These are phyloP conservation scores for Emmonsia crescens DNA, from an alignment of 2,329 filamentous ascomycete species.

Conservation along the genomic window DNA sequence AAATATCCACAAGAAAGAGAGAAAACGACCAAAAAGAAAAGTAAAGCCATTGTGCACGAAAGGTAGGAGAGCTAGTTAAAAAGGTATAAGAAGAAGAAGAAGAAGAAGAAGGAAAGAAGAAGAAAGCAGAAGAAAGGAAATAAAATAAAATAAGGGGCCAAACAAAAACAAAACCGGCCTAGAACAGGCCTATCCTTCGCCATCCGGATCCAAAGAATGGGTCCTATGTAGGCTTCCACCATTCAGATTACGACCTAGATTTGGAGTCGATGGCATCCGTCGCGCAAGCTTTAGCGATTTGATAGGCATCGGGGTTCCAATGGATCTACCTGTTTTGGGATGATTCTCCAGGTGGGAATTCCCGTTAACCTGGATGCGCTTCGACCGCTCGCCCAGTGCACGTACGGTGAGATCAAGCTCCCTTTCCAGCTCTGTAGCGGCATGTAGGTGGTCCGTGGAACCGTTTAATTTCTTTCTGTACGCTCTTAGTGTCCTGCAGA, in stretches of 20 bases:
- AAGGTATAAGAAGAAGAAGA: neutral
- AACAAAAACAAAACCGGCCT: neutral
- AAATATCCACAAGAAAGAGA: neutral
- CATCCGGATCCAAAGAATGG: conserved; percentile 26
- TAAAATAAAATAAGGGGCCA: neutral
- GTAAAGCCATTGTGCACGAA: conserved; percentile 4
- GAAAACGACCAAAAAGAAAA: neutral
- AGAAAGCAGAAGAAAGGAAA: neutral
- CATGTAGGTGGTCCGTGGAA: conserved; percentile 38
- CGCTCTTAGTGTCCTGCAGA: conserved; percentile 46
- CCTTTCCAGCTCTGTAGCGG: conserved; percentile 44
- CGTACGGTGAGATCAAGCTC: conserved; percentile 41
- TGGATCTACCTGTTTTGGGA: conserved; percentile 20
- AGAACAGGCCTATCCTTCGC: conserved; percentile 5
- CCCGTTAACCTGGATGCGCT: conserved; percentile 13
- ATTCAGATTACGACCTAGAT: conserved; percentile 18
- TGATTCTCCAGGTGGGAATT: conserved; percentile 24
- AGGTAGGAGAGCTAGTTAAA: conserved; percentile 1
- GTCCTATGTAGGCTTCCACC: conserved; percentile 19
- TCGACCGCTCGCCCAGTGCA: conserved; percentile 22
- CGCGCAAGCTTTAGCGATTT: conserved; percentile 21
- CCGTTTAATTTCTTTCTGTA: conserved; percentile 49
- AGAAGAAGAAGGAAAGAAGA: conserved; percentile 8
- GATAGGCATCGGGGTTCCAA: conserved; percentile 16
- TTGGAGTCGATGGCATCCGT: conserved; percentile 29